Evolutionary conservation across 306 rosid species (phyloP).

Genomic region (Crataegus laevigata): DNA sequence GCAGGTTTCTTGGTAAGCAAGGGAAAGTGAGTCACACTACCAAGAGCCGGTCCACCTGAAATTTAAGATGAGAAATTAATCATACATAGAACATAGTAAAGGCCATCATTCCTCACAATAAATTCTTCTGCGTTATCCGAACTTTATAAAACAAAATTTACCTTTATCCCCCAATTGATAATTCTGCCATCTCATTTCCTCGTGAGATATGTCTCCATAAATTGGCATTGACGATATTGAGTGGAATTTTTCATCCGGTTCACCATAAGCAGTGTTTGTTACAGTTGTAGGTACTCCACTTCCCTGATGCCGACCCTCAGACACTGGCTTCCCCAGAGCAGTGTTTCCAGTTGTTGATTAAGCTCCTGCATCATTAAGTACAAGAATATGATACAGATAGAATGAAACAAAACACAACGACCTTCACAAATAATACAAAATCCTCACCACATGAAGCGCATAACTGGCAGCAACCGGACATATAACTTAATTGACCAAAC

Average conservation of each 20-base stretch:
- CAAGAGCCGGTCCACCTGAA: no score
- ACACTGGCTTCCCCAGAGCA: conserved; percentile 50
- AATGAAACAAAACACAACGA: not conserved
- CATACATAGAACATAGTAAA: no score
- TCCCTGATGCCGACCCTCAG: conserved; percentile 74
- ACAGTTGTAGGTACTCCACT: conserved; percentile 44
- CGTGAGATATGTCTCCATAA: not conserved
- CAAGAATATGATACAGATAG: not conserved
- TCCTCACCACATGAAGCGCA: conserved; percentile 65
- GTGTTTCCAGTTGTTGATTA: conserved; percentile 34
- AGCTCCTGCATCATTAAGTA: conserved; percentile 36
- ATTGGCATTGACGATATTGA: no score
- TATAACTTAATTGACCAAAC: no score
- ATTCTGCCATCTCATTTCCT: conserved; percentile 93
- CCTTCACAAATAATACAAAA: conserved; percentile 20
- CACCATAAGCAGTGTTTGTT: not conserved
- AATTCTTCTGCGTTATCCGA: no score
- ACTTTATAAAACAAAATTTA: not conserved
- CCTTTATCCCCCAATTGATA: conserved; percentile 45
- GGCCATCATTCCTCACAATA: no score
- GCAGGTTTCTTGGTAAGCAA: not conserved
- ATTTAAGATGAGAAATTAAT: no score
- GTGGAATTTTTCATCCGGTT: conserved; percentile 41
- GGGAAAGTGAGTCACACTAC: not conserved
- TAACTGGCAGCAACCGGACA: conserved; percentile 46